Base-by-base conservation (phyloP, 2,329 filamentous ascomycete genomes). In the Fusarium nisikadoi region DNA sequence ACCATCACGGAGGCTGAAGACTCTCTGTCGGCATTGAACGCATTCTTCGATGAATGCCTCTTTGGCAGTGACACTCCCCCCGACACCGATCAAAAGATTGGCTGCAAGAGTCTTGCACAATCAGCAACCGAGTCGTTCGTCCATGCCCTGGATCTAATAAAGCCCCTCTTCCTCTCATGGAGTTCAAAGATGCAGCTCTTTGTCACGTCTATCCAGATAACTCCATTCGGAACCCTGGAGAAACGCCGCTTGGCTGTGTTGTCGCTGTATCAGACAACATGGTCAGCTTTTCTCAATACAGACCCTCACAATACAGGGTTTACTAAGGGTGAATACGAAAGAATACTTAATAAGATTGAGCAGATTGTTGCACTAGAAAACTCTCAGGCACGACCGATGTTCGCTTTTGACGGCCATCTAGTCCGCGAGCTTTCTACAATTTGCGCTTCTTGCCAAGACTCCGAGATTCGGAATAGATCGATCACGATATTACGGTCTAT, bases 391-490 rank as follows among this genome's bases (percentile, higher is more conserved):
- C 29, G 27, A 3, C 70, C 72, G 7, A n/a, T 70, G 1, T 75
- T 73, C 52, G 61, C 72, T 8, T 73, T 75, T 23, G 65, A 71
- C 7, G 73, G 64, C 4, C 61, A 70, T 29, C 35, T 73, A 0
- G 53, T 75, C 8, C 54, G 64, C 5, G 60, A 67, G 4, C 53
- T 75, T 29, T 70, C 68, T 14, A 60, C 68, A 8, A 62, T 74
- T 4, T 70, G 66, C 52, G 56, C 62, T 9, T 65, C 62, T 2
- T 71, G 69, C 23, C 54, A 43, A 33, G 65, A 69, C 25, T 13
- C 29, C 6, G 49, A 46, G 5, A 65, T 68, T 2, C 65, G 74
- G n/a, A 25, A 41, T 3, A 54, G 58, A 16, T 57, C 71, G 11
- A 56, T 75, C 17, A 19, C 8, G 20, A 14, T 76, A 8, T 29